Percentiles rank a stretch among this genome's conserved stretches.
These are phyloP conservation scores for Chenopodium berlandieri DNA, from an alignment of 148 eudicot species.

Conservation along the genomic window DNA sequence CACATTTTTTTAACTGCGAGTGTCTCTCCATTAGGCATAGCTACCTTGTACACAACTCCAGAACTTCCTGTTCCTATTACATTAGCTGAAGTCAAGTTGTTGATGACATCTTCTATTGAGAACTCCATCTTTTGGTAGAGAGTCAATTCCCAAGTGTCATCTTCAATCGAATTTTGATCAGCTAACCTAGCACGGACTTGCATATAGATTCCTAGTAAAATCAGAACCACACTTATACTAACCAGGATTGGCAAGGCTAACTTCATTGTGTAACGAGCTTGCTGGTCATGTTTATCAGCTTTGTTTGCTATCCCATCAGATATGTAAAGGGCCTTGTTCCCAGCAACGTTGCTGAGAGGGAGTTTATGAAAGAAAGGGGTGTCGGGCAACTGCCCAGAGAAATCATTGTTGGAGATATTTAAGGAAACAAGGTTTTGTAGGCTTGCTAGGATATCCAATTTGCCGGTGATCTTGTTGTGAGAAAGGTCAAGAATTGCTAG, in stretches of 20 bases:
- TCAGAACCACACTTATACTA: constrained; percentile 60
- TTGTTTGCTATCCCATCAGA: constrained; percentile 38
- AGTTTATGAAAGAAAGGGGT: constrained; percentile 85
- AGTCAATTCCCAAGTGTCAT: constrained; percentile 75
- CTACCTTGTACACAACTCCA: constrained; percentile 87
- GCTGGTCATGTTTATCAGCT: constrained; percentile 21
- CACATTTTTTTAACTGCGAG: constrained; percentile 98
- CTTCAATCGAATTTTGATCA: constrained; percentile 29
- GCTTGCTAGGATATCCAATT: constrained; percentile 47
- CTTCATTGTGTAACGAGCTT: constrained; percentile 48
- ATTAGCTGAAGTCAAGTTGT: constrained; percentile 63
- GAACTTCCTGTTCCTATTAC: constrained; percentile 97
- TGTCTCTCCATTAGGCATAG: constrained; percentile 64
- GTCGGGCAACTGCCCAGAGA: constrained; percentile 77
- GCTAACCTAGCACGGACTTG: constrained; percentile 43
- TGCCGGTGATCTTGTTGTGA: constrained; percentile 69
- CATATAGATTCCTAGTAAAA: constrained; percentile 62
- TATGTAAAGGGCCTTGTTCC: constrained; percentile 56
- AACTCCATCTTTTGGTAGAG: constrained; percentile 91
- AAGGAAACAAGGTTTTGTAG: constrained; percentile 87
- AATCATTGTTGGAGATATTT: constrained; percentile 76
- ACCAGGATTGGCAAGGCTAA: constrained; percentile 76
- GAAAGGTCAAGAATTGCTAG: constrained; percentile 82
- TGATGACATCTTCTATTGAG: constrained; percentile 67
- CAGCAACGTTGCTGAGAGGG: constrained; percentile 59